phyloP scores from a whole-genome alignment of 2,329 filamentous ascomycete genomes.

The Dissoconium aciculare region DNA sequence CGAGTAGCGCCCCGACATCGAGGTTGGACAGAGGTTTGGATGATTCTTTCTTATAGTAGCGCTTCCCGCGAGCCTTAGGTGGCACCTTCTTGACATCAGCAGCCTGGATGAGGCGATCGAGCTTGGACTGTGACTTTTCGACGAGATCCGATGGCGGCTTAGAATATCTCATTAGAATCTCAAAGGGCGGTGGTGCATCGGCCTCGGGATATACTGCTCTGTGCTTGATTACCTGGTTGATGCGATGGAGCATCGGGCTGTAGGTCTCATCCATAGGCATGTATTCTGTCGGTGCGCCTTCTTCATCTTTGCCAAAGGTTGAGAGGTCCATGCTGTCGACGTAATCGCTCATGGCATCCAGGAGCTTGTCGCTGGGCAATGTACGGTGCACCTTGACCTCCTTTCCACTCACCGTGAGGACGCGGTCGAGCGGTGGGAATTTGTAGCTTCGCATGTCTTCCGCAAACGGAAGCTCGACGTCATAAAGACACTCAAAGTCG shows the following conservation, averaged over 20 bases:
- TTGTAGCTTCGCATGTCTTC: constrained; percentile 84
- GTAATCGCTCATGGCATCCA: constrained; percentile 73
- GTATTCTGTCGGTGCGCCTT: constrained; percentile 54
- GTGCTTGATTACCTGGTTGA: constrained; percentile 71
- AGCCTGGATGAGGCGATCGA: constrained; percentile 50
- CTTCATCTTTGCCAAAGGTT: constrained; percentile 53
- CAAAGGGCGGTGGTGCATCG: constrained; percentile 45
- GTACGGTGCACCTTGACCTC: constrained; percentile 68
- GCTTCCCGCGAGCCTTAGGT: constrained; percentile 37
- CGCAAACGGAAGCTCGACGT: constrained; percentile 79
- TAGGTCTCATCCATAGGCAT: constrained; percentile 67
- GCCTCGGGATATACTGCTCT: constrained; percentile 61
- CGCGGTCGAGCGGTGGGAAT: constrained; percentile 77
- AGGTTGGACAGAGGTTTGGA: constrained; percentile 80
- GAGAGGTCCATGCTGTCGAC: constrained; percentile 88
- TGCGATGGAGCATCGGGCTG: constrained; percentile 72
- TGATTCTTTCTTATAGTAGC: constrained; percentile 41
- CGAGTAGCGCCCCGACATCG: constrained; percentile 70
- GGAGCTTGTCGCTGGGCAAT: constrained; percentile 59
- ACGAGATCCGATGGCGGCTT: constrained; percentile 54
- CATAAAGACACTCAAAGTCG: constrained; percentile 72
- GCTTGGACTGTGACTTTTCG: constrained; percentile 38
- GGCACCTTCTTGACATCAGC: constrained; percentile 64
- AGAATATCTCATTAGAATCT: constrained; percentile 57
- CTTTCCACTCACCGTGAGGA: constrained; percentile 76